Percentiles rank a stretch among this genome's conserved stretches.
These are phyloP conservation scores for Stephanodiscus minutulus DNA, from an alignment of 108 stramenopile species.

Conservation along the genomic window DNA sequence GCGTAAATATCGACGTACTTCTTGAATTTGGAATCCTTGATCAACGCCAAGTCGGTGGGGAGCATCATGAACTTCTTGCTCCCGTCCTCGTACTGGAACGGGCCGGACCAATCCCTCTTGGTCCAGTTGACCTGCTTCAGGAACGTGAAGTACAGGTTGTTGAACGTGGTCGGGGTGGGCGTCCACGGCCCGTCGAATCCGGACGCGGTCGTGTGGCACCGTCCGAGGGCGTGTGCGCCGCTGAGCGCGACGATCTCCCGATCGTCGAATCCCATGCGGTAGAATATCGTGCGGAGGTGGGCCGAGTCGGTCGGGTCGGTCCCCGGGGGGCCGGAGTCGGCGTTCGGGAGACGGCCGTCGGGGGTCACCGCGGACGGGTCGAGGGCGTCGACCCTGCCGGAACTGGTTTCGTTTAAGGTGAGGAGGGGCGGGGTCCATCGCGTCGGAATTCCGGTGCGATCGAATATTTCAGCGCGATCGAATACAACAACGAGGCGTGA, in stretches of 20 bases:
- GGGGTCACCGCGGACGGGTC: conserved; percentile 54
- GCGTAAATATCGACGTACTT: conserved; percentile 83
- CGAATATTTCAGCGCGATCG: conserved; percentile 10
- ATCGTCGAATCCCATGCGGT: conserved; percentile 94
- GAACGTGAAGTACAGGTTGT: conserved; percentile 79
- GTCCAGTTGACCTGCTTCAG: conserved; percentile 66
- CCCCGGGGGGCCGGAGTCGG: conserved; percentile 68
- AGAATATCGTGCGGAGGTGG: conserved; percentile 91
- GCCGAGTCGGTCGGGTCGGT: conserved; percentile 64
- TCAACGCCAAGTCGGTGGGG: conserved; percentile 75
- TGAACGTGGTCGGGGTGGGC: conserved; percentile 71
- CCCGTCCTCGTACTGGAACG: conserved; percentile 76
- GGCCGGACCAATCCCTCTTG: conserved; percentile 62
- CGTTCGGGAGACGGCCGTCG: conserved; percentile 87
- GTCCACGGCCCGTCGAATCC: conserved; percentile 90
- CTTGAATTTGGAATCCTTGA: conserved; percentile 70
- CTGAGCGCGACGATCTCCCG: conserved; percentile 93
- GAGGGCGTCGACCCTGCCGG: conserved; percentile 64
- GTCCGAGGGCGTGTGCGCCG: conserved; percentile 94
- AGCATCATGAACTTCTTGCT: conserved; percentile 81
- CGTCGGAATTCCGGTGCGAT: too few relatives aligned
- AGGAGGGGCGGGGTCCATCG: too few relatives aligned
- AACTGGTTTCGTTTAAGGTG: too few relatives aligned
- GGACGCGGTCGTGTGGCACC: conserved; percentile 77
- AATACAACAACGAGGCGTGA: conserved; percentile 3